These are phyloP conservation scores for Hericium rajendrae DNA, from an alignment of 768 basidiomycete genomes.

Conservation along the genomic window DNA sequence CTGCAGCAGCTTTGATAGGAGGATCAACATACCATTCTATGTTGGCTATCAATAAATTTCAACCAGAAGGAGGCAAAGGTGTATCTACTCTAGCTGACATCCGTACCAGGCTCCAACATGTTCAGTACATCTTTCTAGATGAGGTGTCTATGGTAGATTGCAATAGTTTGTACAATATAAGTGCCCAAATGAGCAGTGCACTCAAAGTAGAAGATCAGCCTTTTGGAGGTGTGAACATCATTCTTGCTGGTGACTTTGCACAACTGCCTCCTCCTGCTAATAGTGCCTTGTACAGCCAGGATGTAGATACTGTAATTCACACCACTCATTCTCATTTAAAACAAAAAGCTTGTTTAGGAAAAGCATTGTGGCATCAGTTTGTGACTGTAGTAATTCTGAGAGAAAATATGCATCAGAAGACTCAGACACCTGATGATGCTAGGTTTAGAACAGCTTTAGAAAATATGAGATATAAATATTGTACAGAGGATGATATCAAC, in stretches of 20 bases:
- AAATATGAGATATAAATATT: constrained; percentile 31
- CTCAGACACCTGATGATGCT: constrained; percentile 16
- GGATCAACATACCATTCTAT: constrained; percentile 17
- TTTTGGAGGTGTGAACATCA: constrained; percentile 32
- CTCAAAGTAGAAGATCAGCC: constrained; percentile 11
- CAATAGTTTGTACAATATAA: constrained; percentile 19
- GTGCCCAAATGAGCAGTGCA: constrained; percentile 15
- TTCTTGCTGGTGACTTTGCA: constrained; percentile 40
- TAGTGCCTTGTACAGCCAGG: constrained; percentile 13
- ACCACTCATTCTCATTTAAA: neutral
- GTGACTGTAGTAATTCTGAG: constrained; percentile 13
- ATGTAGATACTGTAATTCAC: neutral
- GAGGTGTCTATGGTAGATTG: constrained; percentile 35
- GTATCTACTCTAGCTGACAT: neutral
- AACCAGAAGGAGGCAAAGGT: neutral
- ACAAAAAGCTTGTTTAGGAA: constrained; percentile 8
- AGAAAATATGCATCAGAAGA: constrained; percentile 13
- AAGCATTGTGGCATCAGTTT: constrained; percentile 13
- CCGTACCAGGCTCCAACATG: constrained; percentile 11
- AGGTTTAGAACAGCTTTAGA: constrained; percentile 22
- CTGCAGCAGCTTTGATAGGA: constrained; percentile 10
- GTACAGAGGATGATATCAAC: constrained; percentile 27
- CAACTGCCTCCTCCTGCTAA: constrained; percentile 27
- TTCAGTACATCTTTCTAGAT: constrained; percentile 33
- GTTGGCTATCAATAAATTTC: constrained; percentile 1